Evolutionary conservation across 495 filamentous ascomycete genomes (phyloP), one percentile per base, ranked within the genome.

Genomic region (Saxophila tyrrhenica): DNA sequence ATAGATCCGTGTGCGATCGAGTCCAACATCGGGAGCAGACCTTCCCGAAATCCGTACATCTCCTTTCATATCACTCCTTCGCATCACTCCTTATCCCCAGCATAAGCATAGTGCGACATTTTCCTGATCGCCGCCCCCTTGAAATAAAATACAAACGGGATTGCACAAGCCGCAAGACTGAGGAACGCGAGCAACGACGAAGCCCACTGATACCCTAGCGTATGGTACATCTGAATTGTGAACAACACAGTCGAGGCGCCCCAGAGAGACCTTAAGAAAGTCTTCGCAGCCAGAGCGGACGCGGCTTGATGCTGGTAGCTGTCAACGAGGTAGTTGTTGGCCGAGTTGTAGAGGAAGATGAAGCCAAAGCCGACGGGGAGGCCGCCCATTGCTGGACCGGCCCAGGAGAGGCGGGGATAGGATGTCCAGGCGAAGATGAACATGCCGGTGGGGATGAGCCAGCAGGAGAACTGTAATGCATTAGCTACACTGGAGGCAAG

Each of bases 361-460:
- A 83, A 87, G 5, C 82, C 85, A 39, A 81, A 71, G 16, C 86
- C 85, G 58, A 87, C 86, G 0, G 79, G 67, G 7, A 86, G 61
- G 0, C 84, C 84, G 0, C 80, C 76, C 8, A 86, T 56, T 20
- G 79, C 72, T 0, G 84, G 84, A 1, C 78, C 77, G 16, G 77
- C 72, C 71, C 78, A 86, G 49, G 75, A 72, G 3, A 85, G 69
- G n/a, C 57, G 65, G 16, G 51, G 51, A 38, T 55, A 51, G 0
- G 83, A 77, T 1, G 81, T 77, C 80, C 82, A 88, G n/a, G 78
- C 85, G 67, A 91, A 91, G 65, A 90, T 86, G 68, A 91, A 88
- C 41, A 86, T 67, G n/a, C 71, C 72, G 25, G 81, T 65, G 5
- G 51, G 74, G 60, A 90, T 79, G 58, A 78, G 75, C 85, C 85